Percentiles rank a stretch among this genome's conserved stretches.
phyloP scores from a whole-genome alignment of 2,329 filamentous ascomycete genomes.

The Aspergillus sojae region DNA sequence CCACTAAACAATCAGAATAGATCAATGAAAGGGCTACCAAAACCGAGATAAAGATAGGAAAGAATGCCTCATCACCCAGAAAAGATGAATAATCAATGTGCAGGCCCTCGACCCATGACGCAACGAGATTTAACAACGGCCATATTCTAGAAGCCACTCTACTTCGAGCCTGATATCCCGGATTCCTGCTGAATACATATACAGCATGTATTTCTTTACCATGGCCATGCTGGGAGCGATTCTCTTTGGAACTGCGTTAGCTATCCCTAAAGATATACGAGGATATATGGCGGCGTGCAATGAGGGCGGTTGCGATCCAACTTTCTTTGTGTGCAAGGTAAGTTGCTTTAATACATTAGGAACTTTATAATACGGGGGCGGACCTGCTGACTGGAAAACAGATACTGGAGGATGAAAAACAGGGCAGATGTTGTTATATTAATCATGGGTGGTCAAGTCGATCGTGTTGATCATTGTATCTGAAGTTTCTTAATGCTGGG shows the following conservation, averaged over 20 bases:
- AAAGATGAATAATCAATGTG: too few relatives aligned
- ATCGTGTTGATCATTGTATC: neutral
- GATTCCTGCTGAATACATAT: neutral
- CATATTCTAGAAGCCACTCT: neutral
- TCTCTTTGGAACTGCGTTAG: neutral
- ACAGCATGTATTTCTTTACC: neutral
- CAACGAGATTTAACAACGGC: too few relatives aligned
- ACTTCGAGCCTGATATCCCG: neutral
- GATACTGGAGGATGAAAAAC: neutral
- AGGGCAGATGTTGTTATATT: neutral
- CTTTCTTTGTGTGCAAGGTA: neutral
- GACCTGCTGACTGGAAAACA: neutral
- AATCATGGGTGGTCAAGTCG: neutral
- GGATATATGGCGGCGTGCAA: neutral
- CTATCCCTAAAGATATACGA: neutral
- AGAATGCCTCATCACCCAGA: too few relatives aligned
- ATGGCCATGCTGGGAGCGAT: neutral
- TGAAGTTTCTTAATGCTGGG: too few relatives aligned
- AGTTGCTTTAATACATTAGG: neutral
- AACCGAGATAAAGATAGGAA: too few relatives aligned
- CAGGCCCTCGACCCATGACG: too few relatives aligned
- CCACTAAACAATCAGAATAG: too few relatives aligned
- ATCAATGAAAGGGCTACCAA: too few relatives aligned
- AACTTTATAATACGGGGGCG: rapidly evolving
- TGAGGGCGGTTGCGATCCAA: neutral